Percentiles rank a stretch among this genome's conserved stretches.
Conservation (phyloP, 345 rosid species). For the sweet orange (Citrus sinensis) region DNA sequence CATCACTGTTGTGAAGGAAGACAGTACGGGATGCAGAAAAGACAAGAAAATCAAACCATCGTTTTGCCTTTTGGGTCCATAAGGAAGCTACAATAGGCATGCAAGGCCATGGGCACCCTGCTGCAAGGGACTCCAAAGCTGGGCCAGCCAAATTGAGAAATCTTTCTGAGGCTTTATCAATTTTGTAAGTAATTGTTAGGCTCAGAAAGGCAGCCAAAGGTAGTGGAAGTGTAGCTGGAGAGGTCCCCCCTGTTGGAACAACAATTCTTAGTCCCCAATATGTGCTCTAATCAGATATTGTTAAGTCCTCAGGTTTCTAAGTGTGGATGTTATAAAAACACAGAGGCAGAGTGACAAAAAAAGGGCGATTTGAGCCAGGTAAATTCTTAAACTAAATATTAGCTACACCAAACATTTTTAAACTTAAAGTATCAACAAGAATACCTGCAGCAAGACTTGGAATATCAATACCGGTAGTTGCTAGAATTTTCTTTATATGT, state of each 20-base stretch:
- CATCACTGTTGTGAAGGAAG: slow-evolving; percentile 82
- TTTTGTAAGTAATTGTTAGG: slow-evolving; percentile 90
- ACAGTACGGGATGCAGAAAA: slow-evolving; percentile 96
- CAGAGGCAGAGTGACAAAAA: not conserved
- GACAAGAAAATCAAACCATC: slow-evolving; percentile 92
- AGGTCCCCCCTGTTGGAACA: slow-evolving; percentile 57
- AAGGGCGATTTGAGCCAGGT: not conserved
- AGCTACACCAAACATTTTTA: not conserved
- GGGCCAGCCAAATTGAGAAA: slow-evolving; percentile 85
- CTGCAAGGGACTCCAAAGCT: slow-evolving; percentile 82
- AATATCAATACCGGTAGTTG: slow-evolving; percentile 83
- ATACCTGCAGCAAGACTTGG: slow-evolving; percentile 93
- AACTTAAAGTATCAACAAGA: not conserved
- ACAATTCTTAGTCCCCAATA: slow-evolving; percentile 12
- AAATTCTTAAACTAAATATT: not conserved
- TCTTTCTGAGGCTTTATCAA: slow-evolving; percentile 80
- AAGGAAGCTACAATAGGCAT: slow-evolving; percentile 90
- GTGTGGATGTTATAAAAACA: not conserved
- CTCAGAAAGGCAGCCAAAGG: slow-evolving; percentile 97
- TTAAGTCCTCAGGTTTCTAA: not conserved
- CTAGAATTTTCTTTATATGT: slow-evolving; percentile 78
- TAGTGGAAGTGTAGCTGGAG: slow-evolving; percentile 85
- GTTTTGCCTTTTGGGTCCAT: slow-evolving; percentile 97
- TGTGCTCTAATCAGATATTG: not conserved
- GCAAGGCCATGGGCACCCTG: slow-evolving; percentile 99